Conservation (phyloP, 345 rosid genomes). For the Clarkia xantiana region DNA sequence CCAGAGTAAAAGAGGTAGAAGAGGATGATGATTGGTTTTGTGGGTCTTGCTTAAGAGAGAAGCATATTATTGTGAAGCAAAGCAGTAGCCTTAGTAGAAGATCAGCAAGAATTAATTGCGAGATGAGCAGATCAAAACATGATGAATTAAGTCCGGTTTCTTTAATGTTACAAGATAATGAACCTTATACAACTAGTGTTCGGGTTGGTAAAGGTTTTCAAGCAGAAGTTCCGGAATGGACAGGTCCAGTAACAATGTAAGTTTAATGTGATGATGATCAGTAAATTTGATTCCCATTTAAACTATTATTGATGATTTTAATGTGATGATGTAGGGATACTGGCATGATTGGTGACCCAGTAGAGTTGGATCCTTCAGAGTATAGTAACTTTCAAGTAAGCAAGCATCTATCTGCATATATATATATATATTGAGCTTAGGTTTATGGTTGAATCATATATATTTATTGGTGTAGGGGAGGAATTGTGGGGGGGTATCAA, state of each 20-base stretch:
- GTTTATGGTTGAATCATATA: too few relatives aligned
- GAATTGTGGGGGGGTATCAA: constrained; percentile 17
- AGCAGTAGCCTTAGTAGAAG: constrained; percentile 9
- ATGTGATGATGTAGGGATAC: constrained; percentile 38
- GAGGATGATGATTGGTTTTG: constrained; percentile 80
- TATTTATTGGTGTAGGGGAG: constrained; percentile 24
- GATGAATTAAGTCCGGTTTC: constrained; percentile 22
- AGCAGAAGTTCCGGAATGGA: constrained; percentile 80
- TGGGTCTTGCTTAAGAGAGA: constrained; percentile 49
- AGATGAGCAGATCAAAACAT: constrained; percentile 19
- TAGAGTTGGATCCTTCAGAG: constrained; percentile 27
- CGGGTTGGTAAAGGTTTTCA: constrained; percentile 79
- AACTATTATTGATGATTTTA: constrained; percentile 1
- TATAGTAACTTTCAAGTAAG: constrained; percentile 31
- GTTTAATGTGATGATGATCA: not conserved
- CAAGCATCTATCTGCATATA: constrained; percentile 8
- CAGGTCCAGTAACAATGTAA: constrained; percentile 51
- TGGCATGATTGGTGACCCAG: constrained; percentile 29
- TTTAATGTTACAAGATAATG: constrained; percentile 39
- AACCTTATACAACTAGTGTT: constrained; percentile 34
- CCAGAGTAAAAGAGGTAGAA: constrained; percentile 33
- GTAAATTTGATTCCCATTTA: not conserved
- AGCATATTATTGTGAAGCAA: constrained; percentile 23
- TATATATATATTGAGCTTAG: too few relatives aligned
- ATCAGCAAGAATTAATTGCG: constrained; percentile 20